Evolutionary conservation across 2,329 filamentous ascomycete species (phyloP), one percentile per base, ranked within the genome.

Genomic region (Microsporum ferrugineum): DNA sequence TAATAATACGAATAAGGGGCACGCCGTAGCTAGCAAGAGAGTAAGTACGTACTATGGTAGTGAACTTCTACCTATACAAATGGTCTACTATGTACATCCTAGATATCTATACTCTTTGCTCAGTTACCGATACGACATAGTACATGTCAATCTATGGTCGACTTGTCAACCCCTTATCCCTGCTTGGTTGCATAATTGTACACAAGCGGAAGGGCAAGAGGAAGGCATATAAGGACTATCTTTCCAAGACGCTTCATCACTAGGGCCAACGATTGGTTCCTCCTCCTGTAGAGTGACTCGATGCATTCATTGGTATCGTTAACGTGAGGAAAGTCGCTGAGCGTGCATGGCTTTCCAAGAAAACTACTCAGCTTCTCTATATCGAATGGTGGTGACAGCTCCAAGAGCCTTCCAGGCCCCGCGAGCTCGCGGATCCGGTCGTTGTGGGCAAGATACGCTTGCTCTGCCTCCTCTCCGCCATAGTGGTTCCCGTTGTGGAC

Each of bases 391-490:
- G 81, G 78, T 67, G 76, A 75, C 71, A 80, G 82, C 65, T 81
- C 79, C 56, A 83, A 73, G 36, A 83, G 72, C 62, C 77, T 75
- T 63, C 80, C 79, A 8, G 74, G 69, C 2, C 79, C 78, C 8
- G 76, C 73, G 59, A 82, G 43, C 63, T 71, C 72, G 60, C 76
- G 77, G 34, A 84, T 76, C 65, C 81, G 74, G 5, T 75, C 79
- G 66, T 83, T 81, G 70, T 84, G 80, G 62, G 80, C 77, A 47
- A 75, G 71, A 76, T 83, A 88, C 49, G 84, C 77, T 59, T 83
- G 78, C 75, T 87, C 87, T 69, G 84, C 85, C 63, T 81, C 29
- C 34, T n/a, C 57, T 29, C 45, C 51, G 8, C 59, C 53, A 45
- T 61, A 61, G 31, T 61, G 39, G 59, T 61, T 61, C 23, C 57